Percentiles rank a stretch among this genome's conserved stretches.
These are phyloP conservation scores for Tylopilus sp. DNA, from an alignment of 1,284 basidiomycete species.

Conservation along the genomic window DNA sequence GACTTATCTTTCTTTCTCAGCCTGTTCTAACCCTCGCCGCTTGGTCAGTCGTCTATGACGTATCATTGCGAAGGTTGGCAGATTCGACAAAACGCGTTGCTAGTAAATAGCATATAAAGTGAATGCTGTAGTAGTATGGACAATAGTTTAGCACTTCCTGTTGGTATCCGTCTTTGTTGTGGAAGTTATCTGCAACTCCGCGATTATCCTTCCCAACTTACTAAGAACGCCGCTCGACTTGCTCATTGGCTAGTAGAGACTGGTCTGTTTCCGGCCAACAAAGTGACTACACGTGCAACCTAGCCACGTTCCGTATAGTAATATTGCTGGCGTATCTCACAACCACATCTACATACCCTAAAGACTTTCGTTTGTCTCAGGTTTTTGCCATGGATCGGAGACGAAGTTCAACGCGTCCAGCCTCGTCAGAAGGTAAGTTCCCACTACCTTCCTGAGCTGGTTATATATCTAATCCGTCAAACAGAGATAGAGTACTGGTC, in stretches of 20 bases:
- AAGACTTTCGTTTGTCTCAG: not conserved
- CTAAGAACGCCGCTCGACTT: conserved; percentile 15
- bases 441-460: conserved; percentile 16
- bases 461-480: conserved; percentile 6
- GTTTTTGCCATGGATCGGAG: conserved; percentile 29
- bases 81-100: conserved; percentile 9
- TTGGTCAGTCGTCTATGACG: conserved; percentile 73
- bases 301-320: conserved; percentile 8
- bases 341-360: conserved; percentile 4
- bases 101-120: conserved; percentile 2
- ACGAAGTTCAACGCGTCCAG: conserved; percentile 31
- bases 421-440: conserved; percentile 36
- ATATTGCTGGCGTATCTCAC: conserved; percentile 3
- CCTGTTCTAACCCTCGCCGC: conserved; percentile 5
- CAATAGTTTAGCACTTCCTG: conserved; percentile 1
- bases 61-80: conserved; percentile 70
- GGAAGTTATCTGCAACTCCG: conserved; percentile 20
- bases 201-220: conserved; percentile 7
- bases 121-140: not conserved
- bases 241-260: conserved; percentile 1
- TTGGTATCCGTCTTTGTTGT: not conserved
- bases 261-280: conserved; percentile 5
- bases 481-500: conserved; percentile 71
- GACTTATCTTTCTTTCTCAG: conserved; percentile 15
- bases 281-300: conserved; percentile 1